phyloP scores from a whole-genome alignment of 2,329 filamentous ascomycete genomes.

The Paraconiothyrium brasiliense region DNA sequence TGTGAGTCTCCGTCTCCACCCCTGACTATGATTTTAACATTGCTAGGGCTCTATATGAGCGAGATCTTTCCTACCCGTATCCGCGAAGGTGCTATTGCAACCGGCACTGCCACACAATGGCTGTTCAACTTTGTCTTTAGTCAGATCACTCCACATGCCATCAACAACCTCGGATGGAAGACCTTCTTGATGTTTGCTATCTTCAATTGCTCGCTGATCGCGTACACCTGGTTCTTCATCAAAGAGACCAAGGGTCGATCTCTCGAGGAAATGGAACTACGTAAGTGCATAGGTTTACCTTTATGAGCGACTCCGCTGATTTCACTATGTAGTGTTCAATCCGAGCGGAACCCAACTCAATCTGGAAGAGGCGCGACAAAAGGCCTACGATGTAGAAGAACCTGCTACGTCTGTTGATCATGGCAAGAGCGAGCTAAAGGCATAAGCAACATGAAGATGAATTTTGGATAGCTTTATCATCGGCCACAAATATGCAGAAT shows the following conservation, averaged over 20 bases:
- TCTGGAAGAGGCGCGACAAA: neutral
- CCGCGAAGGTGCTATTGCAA: slow-evolving; percentile 60
- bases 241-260: slow-evolving; percentile 11
- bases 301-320: neutral
- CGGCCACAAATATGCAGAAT: neutral
- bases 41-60: slow-evolving; percentile 16
- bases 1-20: slow-evolving; percentile 4
- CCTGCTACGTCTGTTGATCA: neutral
- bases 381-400: slow-evolving; percentile 1
- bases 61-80: slow-evolving; percentile 39
- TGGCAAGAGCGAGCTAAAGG: neutral
- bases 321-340: neutral
- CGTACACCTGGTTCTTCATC: slow-evolving; percentile 13
- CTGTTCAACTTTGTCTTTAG: slow-evolving; percentile 61
- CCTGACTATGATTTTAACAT: neutral
- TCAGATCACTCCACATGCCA: slow-evolving; percentile 59
- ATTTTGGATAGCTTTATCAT: neutral
- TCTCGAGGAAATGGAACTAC: slow-evolving; percentile 15
- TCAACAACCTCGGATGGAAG: slow-evolving; percentile 58
- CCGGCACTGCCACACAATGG: slow-evolving; percentile 62
- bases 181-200: slow-evolving; percentile 14
- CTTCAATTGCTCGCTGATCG: slow-evolving; percentile 14
- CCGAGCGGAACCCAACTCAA: slow-evolving; percentile 1
- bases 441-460: neutral
- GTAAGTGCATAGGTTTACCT: neutral